Evolutionary conservation across 164 flowering plant genomes (phyloP), one percentile per base, ranked within the genome.

Genomic region (Dillenia turbinata): DNA sequence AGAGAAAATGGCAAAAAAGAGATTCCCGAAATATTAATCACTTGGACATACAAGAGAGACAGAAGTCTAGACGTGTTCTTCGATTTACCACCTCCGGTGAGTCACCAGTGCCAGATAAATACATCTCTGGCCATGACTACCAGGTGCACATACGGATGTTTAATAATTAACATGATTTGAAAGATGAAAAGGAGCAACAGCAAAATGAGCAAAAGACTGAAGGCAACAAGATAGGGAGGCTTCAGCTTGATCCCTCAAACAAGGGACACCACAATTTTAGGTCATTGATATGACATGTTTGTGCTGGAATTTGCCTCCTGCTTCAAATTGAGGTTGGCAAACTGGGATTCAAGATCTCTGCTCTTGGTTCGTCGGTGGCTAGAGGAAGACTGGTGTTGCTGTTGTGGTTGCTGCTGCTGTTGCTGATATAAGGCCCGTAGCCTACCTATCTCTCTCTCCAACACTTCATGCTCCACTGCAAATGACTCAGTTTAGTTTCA

Each of bases 391-490:
- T 58, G 78, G 40, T 71, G 79, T 55, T 69, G 85, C 24, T 73
- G 80, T 55, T 71, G 75, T 26, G 12, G 40, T 49, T 53, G 63
- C 16, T 59, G 77, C 48, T 74, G 85, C 47, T 71, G 83, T 56
- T 77, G 83, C 64, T 73, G 83, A 54, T 78, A 79, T 70, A 88
- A 49, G 19, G 76, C 62, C 61, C 84, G 73, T 51, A 94, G 81
- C 71, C 97, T 83, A 52, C 73, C 83, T 50, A 81, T 84, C 79
- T 94, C 98, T 62, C 87, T 87, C 85, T 94, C 98, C 76, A 94
- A 65, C 12, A 91, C 79, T 66, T 94, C 99, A 13, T 94, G 96
- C 76, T 94, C 99, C 81, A 91, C 99, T 94, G 85, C 40, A 33
- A 33, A 33, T 26, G 33, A 26, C 33, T 2, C 33, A 26, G 33